These are phyloP conservation scores for Fusarium nematophilum DNA, from an alignment of 2,329 filamentous ascomycete species.

Conservation along the genomic window DNA sequence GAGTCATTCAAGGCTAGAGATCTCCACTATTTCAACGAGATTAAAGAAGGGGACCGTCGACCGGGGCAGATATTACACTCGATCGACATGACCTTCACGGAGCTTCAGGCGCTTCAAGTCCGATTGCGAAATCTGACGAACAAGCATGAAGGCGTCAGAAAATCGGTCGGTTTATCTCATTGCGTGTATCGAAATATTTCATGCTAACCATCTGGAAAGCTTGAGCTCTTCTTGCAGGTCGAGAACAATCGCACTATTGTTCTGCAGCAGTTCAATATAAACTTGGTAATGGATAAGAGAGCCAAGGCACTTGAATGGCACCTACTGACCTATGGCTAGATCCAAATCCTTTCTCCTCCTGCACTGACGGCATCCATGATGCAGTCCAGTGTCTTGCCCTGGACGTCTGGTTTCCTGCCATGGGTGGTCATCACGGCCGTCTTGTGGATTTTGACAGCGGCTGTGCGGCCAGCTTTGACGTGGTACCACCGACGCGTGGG, in stretches of 20 bases:
- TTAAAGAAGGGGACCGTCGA: not conserved
- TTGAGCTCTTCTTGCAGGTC: not conserved
- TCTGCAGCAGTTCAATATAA: conserved; percentile 1
- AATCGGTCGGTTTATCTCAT: not conserved
- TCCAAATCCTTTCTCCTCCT: conserved; percentile 3
- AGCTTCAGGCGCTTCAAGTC: not conserved
- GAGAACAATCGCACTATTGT: not conserved
- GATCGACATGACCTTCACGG: not conserved
- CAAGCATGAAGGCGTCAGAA: not conserved
- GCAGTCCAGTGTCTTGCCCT: conserved; percentile 5
- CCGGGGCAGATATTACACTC: not conserved
- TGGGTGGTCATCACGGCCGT: not conserved
- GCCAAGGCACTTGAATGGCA: not conserved
- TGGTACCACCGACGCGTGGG: not conserved
- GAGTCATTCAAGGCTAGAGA: not conserved
- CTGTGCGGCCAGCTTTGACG: not conserved
- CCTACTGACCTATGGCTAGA: not conserved
- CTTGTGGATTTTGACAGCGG: not conserved
- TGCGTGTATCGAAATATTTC: not conserved
- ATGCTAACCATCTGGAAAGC: not conserved
- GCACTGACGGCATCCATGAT: conserved; percentile 1
- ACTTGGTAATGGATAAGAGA: not conserved
- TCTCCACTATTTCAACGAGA: not conserved
- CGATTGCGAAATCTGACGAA: not conserved
- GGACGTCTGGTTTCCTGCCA: conserved; percentile 3